Percentiles rank a stretch among this genome's conserved stretches.
These are phyloP conservation scores for Trichoderma erinaceum DNA, from an alignment of 495 filamentous ascomycete genomes.

Conservation along the genomic window DNA sequence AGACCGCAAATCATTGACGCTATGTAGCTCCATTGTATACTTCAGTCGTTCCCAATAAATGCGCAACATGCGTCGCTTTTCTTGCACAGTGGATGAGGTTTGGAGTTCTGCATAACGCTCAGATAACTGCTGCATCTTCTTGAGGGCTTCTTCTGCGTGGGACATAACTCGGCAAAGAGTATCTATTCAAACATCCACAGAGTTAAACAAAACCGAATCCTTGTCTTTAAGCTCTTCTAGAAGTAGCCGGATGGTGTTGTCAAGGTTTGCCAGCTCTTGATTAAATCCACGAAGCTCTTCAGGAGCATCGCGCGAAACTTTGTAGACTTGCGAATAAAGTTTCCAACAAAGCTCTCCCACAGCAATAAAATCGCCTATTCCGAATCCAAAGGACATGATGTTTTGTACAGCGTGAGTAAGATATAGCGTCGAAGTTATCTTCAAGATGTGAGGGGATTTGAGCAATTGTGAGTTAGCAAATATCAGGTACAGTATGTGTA, in stretches of 20 bases:
- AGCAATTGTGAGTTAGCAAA: neutral
- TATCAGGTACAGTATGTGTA: no score
- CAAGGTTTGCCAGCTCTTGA: neutral
- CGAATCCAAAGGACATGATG: neutral
- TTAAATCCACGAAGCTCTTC: neutral
- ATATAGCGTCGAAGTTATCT: neutral
- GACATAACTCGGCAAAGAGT: neutral
- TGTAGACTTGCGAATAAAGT: neutral
- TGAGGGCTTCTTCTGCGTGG: neutral
- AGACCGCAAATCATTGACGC: neutral
- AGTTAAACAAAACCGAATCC: neutral
- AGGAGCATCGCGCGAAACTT: neutral
- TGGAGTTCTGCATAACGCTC: neutral
- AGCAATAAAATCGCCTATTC: neutral
- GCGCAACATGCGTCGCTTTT: neutral
- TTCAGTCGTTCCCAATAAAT: neutral
- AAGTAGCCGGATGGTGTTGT: neutral
- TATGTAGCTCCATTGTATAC: neutral
- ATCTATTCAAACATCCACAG: neutral
- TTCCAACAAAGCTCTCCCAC: neutral
- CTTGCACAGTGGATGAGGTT: neutral
- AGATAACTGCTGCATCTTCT: neutral
- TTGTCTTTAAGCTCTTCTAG: neutral
- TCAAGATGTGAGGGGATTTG: neutral
- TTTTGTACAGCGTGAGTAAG: neutral